These are phyloP conservation scores for Dothiorella sarmentorum DNA, from an alignment of 2,329 filamentous ascomycete species.

Conservation along the genomic window DNA sequence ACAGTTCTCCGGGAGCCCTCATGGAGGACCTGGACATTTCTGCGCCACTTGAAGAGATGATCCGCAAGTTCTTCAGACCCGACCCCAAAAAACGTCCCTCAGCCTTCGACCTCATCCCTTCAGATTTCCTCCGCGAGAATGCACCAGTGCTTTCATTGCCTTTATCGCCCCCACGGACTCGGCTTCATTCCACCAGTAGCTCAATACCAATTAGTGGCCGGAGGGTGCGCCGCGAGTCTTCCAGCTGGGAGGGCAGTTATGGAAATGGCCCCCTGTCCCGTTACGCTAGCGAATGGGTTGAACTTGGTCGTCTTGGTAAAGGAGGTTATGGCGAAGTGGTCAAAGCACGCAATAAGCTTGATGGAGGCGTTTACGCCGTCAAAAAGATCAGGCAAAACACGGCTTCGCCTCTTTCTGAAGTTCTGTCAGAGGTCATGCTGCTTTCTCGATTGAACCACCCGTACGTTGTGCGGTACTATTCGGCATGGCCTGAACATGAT, in stretches of 20 bases:
- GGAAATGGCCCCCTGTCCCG: constrained; percentile 56
- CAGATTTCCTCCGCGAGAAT: constrained; percentile 53
- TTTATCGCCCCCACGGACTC: constrained; percentile 26
- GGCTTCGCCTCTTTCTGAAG: constrained; percentile 69
- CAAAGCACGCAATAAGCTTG: constrained; percentile 89
- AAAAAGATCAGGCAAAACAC: constrained; percentile 92
- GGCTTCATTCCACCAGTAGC: constrained; percentile 20
- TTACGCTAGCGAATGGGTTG: constrained; percentile 85
- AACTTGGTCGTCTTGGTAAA: constrained; percentile 83
- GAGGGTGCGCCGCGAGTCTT: constrained; percentile 36
- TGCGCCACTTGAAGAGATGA: constrained; percentile 71
- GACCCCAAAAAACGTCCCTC: constrained; percentile 81
- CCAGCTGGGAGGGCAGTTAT: constrained; percentile 29
- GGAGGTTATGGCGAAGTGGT: constrained; percentile 96
- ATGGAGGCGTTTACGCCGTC: constrained; percentile 90
- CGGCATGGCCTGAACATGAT: constrained; percentile 84
- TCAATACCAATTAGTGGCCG: constrained; percentile 27
- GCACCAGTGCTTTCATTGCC: constrained; percentile 40
- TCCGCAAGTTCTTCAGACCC: constrained; percentile 78
- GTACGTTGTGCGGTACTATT: constrained; percentile 84
- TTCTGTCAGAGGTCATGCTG: constrained; percentile 79
- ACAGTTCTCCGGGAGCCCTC: constrained; percentile 73
- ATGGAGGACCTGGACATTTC: constrained; percentile 71
- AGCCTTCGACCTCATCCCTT: constrained; percentile 68
- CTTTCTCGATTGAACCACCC: constrained; percentile 92